Evolutionary conservation across 306 rosid species (phyloP), one percentile per base, ranked within the genome.

Genomic region (Castanea sativa): DNA sequence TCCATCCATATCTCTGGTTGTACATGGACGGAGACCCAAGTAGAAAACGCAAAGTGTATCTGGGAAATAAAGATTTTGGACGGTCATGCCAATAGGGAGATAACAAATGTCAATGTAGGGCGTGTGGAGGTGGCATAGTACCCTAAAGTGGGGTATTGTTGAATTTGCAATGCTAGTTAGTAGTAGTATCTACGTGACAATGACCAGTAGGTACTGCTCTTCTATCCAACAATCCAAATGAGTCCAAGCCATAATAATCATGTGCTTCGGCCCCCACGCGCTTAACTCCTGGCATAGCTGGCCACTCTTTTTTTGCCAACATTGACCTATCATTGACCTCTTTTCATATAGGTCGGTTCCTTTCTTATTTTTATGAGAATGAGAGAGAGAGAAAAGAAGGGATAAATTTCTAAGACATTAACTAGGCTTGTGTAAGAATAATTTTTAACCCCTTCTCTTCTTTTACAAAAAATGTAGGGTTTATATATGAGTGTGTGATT

Each of bases 31-130:
- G 30, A 49, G 15, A 11, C 15, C 13, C 30, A 58, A 57, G 25
- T 4, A 20, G 63, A 19, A 5, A 20, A 57, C 25, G 12, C 27
- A 20, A 57, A 20, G 63, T 57, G 63, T 8, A 8, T 25, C 12
- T 21, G 5, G 10, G 15, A 7, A 8, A 21, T 25, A 59, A 29
- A 21, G 2, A 4, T 6, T 18, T 3, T 58, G 51, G 52, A 0
- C 6, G 74, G 76, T 60, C 30, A 81, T 68, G 6, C 6, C 56
- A 45, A 13, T 20, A 20, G 74, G 67, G n/a, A n/a, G 16, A 32
- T 76, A 20, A 76, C 77, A 83, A 25, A 82, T 59, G 82, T 65
- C 52, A 55, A 32, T 55, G 20, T 14, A 49, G 70, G 70, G 70
- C 20, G 70, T 16, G 32, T 6, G 12, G 41, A 3, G 15, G 53